phyloP scores from a whole-genome alignment of 2,329 filamentous ascomycete species.

The Scolecobasidium constrictum region DNA sequence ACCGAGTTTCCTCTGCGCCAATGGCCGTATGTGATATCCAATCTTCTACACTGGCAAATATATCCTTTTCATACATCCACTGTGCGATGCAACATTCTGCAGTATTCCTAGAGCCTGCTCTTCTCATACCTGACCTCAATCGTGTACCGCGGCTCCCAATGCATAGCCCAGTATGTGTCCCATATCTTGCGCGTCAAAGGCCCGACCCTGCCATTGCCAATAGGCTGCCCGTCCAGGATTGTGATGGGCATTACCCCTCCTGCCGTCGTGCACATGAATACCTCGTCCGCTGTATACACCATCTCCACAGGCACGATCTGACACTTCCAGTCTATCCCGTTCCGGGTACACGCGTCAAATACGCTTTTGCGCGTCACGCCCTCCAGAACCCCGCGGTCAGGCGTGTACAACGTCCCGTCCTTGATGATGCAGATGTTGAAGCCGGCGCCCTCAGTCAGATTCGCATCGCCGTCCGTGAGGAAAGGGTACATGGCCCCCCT shows the following conservation, averaged over 20 bases:
- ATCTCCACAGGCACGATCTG: slow-evolving; percentile 32
- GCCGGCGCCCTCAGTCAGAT: slow-evolving; percentile 40
- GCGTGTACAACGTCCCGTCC: slow-evolving; percentile 33
- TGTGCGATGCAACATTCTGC: too few species aligned
- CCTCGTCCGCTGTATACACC: slow-evolving; percentile 35
- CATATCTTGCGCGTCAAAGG: slow-evolving; percentile 37
- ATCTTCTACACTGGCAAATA: too few species aligned
- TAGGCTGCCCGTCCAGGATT: slow-evolving; percentile 29
- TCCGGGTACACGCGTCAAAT: slow-evolving; percentile 28
- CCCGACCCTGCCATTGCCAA: slow-evolving; percentile 33
- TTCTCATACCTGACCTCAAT: slow-evolving; percentile 22
- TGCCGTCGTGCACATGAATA: slow-evolving; percentile 43
- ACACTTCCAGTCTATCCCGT: slow-evolving; percentile 25
- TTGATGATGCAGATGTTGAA: slow-evolving; percentile 40
- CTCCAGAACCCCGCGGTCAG: slow-evolving; percentile 36
- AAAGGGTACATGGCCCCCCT: slow-evolving; percentile 38
- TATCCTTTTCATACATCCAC: too few species aligned
- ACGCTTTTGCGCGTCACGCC: slow-evolving; percentile 41
- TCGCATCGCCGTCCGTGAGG: slow-evolving; percentile 38
- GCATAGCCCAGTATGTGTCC: slow-evolving; percentile 41
- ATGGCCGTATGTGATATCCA: too few species aligned
- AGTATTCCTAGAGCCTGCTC: too few species aligned
- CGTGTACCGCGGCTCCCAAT: slow-evolving; percentile 29
- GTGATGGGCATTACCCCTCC: slow-evolving; percentile 46
- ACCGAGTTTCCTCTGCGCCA: too few species aligned